Evolutionary conservation across 352 stramenopile genomes (phyloP).

Genomic region (Thraustochytrium sp.): DNA sequence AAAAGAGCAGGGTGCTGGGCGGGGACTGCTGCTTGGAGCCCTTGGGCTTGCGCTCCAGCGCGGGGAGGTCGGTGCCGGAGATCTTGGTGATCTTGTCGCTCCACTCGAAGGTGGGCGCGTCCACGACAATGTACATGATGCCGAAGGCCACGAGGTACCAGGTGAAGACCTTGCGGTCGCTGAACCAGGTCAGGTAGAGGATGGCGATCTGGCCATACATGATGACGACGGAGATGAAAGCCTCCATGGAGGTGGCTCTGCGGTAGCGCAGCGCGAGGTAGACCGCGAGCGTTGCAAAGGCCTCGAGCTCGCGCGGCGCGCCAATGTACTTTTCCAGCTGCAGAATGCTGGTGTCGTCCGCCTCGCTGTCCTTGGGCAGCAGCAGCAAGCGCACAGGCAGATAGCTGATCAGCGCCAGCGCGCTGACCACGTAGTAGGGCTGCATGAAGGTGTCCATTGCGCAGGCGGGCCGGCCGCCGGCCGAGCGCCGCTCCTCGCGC

Average conservation of each 20-base stretch:
- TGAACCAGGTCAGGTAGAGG: background rate
- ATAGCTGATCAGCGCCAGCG: background rate
- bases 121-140: background rate
- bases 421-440: conserved; percentile 5
- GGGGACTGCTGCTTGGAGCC: background rate
- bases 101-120: background rate
- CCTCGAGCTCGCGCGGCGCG: background rate
- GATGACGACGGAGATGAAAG: background rate
- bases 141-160: background rate
- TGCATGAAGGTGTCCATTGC: background rate
- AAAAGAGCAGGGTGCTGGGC: background rate
- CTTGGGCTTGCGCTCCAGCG: background rate
- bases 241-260: background rate
- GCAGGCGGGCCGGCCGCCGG: too few species aligned
- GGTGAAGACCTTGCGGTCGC: background rate
- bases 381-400: background rate
- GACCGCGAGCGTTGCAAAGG: background rate
- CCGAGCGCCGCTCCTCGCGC: too few species aligned
- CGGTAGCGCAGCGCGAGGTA: background rate
- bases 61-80: background rate
- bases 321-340: background rate
- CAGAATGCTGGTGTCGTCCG: background rate
- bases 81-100: background rate
- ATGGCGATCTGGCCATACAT: background rate
- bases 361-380: background rate